Percentiles rank a stretch among this genome's conserved stretches.
Conservation (phyloP, 345 rosid species). For the Gossypioides kirkii region DNA sequence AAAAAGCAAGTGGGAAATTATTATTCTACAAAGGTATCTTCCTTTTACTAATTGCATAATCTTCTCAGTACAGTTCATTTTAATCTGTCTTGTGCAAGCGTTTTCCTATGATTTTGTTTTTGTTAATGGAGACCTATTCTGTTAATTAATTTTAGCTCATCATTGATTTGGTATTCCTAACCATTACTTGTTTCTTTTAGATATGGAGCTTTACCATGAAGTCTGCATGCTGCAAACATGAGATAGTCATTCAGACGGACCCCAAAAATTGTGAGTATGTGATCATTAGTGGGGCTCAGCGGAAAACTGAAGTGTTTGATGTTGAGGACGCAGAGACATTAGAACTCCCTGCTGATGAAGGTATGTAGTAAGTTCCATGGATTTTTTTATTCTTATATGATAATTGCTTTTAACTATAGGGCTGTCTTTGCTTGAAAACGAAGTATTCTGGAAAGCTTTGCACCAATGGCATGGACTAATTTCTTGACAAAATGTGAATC, state of each 20-base stretch:
- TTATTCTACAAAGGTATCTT: constrained; percentile 84
- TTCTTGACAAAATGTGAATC: background rate
- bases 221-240: constrained; percentile 86
- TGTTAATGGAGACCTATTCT: background rate
- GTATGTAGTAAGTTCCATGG: constrained; percentile 30
- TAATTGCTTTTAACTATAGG: background rate
- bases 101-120: background rate
- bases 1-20: constrained; percentile 98
- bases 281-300: constrained; percentile 86
- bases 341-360: constrained; percentile 93
- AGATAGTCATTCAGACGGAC: constrained; percentile 93
- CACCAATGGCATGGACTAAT: background rate
- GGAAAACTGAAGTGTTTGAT: constrained; percentile 77
- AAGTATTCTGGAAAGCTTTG: background rate
- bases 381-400: background rate
- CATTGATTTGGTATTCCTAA: constrained; percentile 3
- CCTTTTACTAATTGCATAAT: background rate
- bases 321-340: constrained; percentile 91
- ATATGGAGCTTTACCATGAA: constrained; percentile 99
- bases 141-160: background rate
- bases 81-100: background rate
- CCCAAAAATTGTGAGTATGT: constrained; percentile 91
- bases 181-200: constrained; percentile 33
- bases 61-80: background rate
- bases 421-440: background rate